These are phyloP conservation scores for Ceratobasidium sp. DNA, from an alignment of 1,284 basidiomycete genomes.

Conservation along the genomic window DNA sequence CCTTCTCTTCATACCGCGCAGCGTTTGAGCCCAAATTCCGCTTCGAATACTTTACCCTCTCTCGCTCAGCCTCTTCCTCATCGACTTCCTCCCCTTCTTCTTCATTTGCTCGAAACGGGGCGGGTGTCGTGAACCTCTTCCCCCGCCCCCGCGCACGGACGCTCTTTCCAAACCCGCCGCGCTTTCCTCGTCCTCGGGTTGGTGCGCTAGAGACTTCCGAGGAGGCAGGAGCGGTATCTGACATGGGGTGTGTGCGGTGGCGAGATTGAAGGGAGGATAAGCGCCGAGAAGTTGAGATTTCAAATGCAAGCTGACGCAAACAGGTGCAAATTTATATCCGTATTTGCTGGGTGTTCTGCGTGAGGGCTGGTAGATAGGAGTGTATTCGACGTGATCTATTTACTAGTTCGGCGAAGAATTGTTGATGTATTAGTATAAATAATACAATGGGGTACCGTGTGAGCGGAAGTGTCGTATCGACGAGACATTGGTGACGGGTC, in stretches of 20 bases:
- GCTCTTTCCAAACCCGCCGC: constrained; percentile 38
- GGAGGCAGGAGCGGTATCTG: constrained; percentile 9
- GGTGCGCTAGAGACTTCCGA: constrained; percentile 5
- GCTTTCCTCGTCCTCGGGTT: constrained; percentile 37
- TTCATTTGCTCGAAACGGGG: constrained; percentile 37
- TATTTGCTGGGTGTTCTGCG: too few relatives aligned
- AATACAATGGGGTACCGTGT: too few relatives aligned
- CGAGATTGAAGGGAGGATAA: neutral
- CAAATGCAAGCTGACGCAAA: neutral
- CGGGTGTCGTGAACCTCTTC: constrained; percentile 40
- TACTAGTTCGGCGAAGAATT: too few relatives aligned
- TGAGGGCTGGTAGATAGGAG: too few relatives aligned
- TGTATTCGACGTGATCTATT: too few relatives aligned
- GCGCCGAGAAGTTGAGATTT: neutral
- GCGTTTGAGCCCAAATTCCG: constrained; percentile 75
- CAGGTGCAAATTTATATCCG: neutral
- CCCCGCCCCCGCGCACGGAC: constrained; percentile 40
- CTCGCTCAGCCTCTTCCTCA: constrained; percentile 40
- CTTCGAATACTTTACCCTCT: constrained; percentile 63
- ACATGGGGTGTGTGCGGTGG: constrained; percentile 30
- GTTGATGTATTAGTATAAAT: too few relatives aligned
- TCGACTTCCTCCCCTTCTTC: constrained; percentile 42
- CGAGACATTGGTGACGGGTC: too few relatives aligned
- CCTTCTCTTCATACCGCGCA: constrained; percentile 77
- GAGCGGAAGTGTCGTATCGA: too few relatives aligned